Evolutionary conservation across 2,329 filamentous ascomycete genomes (phyloP).

Genomic region (Sporothrix schenckii): DNA sequence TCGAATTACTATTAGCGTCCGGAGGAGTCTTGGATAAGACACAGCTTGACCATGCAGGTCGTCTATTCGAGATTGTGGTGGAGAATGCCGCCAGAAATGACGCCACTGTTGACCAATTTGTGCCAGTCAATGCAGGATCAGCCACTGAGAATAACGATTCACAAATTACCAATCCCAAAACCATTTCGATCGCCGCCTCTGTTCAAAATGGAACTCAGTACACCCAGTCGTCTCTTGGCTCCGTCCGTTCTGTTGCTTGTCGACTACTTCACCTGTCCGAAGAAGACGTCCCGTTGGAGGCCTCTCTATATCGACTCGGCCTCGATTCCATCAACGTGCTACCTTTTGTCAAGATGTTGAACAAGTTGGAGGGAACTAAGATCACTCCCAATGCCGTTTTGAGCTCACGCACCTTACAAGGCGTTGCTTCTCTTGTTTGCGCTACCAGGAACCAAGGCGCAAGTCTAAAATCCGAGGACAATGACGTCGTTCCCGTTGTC

Average conservation of each 20-base stretch:
- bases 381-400: constrained; percentile 37
- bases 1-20: constrained; percentile 28
- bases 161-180: not conserved
- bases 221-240: not conserved
- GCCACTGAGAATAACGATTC: too few species aligned
- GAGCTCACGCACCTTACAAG: constrained; percentile 37
- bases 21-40: constrained; percentile 17
- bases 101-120: constrained; percentile 32
- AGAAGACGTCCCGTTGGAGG: constrained; percentile 30
- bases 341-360: constrained; percentile 35
- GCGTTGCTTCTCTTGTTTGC: constrained; percentile 35
- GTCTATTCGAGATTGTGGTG: constrained; percentile 35
- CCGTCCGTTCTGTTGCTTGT: not conserved
- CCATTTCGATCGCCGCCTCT: not conserved
- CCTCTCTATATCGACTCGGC: constrained; percentile 37
- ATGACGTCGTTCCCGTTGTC: not conserved
- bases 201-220: not conserved
- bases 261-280: constrained; percentile 31
- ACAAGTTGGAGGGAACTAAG: constrained; percentile 31
- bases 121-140: not conserved
- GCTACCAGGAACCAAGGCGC: constrained; percentile 25
- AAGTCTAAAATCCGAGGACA: constrained; percentile 14
- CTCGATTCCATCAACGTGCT: constrained; percentile 38
- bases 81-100: constrained; percentile 20
- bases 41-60: constrained; percentile 25